phyloP scores from a whole-genome alignment of 169 alveolate genomes.

The Cryptosporidium ubiquitum region DNA sequence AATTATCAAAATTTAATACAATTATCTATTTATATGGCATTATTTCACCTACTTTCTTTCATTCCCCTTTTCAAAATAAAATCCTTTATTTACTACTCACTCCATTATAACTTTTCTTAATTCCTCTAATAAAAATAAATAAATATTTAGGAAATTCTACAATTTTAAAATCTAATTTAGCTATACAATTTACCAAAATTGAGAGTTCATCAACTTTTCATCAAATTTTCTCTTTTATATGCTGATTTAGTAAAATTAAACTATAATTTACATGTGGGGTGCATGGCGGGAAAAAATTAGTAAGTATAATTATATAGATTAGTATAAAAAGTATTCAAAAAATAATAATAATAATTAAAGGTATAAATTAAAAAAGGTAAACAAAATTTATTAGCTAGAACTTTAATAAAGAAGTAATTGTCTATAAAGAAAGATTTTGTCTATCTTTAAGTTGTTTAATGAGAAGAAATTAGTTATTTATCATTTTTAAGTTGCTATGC shows the following conservation, averaged over 20 bases:
- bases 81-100: neutral
- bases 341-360: neutral
- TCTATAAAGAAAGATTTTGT: neutral
- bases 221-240: neutral
- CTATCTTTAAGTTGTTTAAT: neutral
- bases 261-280: constrained; percentile 31
- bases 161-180: no score
- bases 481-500: neutral
- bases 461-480: neutral
- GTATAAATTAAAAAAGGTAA: neutral
- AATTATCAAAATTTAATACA: no score
- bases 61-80: neutral
- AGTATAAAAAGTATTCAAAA: neutral
- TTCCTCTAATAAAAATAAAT: neutral
- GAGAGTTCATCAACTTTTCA: neutral
- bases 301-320: constrained; percentile 19
- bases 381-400: no score
- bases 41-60: neutral
- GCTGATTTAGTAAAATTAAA: neutral
- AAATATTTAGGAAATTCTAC: no score
- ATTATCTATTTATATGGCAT: neutral
- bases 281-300: constrained; percentile 22
- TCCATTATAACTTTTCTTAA: neutral
- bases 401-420: neutral
- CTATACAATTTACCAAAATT: no score